phyloP scores from a whole-genome alignment of 1,139 yeast species.

The Barnettozyma hawaiiensis region DNA sequence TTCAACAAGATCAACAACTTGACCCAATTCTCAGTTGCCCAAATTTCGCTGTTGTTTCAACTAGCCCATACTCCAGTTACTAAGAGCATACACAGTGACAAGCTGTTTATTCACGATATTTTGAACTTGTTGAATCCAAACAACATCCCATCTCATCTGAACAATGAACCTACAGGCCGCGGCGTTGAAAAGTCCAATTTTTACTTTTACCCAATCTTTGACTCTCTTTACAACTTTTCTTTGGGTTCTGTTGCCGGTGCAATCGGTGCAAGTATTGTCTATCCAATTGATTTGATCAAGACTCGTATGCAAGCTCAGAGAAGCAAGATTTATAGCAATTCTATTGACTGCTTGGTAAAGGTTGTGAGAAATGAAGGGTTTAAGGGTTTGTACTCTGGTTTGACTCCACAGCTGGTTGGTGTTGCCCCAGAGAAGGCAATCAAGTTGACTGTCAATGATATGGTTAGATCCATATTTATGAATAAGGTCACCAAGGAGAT shows the following conservation, averaged over 20 bases:
- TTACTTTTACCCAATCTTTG: slow-evolving; percentile 54
- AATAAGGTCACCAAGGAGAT: slow-evolving; percentile 51
- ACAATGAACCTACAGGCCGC: slow-evolving; percentile 9
- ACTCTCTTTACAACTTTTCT: slow-evolving; percentile 80
- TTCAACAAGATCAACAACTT: slow-evolving; percentile 34
- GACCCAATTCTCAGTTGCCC: slow-evolving; percentile 35
- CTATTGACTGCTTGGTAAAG: slow-evolving; percentile 80
- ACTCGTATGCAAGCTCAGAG: slow-evolving; percentile 98
- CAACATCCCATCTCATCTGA: slow-evolving; percentile 30
- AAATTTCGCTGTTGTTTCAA: slow-evolving; percentile 31
- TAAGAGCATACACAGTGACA: neutral
- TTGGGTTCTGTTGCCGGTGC: slow-evolving; percentile 96
- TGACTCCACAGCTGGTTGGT: slow-evolving; percentile 91
- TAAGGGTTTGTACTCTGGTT: slow-evolving; percentile 86
- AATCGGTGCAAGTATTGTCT: slow-evolving; percentile 96
- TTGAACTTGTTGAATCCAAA: slow-evolving; percentile 37
- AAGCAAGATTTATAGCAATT: slow-evolving; percentile 61
- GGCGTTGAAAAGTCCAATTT: slow-evolving; percentile 28
- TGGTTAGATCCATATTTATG: slow-evolving; percentile 71
- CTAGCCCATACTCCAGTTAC: slow-evolving; percentile 9
- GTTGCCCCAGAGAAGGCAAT: slow-evolving; percentile 99
- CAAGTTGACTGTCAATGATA: slow-evolving; percentile 89
- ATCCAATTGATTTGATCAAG: slow-evolving; percentile 93
- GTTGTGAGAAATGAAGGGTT: slow-evolving; percentile 76
- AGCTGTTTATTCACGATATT: slow-evolving; percentile 35